Percentiles rank a stretch among this genome's conserved stretches.
These are phyloP conservation scores for Liriodendron chinense DNA, from an alignment of 164 flowering plant genomes.

Conservation along the genomic window DNA sequence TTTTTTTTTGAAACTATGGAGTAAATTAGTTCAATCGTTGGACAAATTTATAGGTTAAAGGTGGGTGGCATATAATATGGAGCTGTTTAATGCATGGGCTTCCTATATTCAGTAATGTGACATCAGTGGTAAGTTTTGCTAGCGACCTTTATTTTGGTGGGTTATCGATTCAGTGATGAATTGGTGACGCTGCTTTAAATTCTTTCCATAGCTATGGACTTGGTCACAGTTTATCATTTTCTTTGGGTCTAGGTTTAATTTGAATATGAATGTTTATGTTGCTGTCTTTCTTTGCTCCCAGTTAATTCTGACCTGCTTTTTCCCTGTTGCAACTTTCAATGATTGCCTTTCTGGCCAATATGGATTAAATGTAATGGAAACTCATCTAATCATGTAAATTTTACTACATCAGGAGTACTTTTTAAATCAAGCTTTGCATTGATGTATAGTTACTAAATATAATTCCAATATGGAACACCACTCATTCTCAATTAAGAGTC, in stretches of 20 bases:
- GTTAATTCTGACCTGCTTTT: background rate
- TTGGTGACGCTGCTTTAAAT: background rate
- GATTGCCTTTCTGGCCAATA: background rate
- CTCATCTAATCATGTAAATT: too few relatives aligned
- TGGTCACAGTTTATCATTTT: background rate
- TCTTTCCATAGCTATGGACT: too few relatives aligned
- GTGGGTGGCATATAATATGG: constrained; percentile 82
- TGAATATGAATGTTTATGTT: background rate
- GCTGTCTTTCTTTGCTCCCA: background rate
- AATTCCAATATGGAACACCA: too few relatives aligned
- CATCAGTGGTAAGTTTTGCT: constrained; percentile 62
- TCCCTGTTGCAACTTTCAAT: background rate
- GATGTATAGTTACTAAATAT: too few relatives aligned
- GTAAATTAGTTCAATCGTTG: constrained; percentile 10
- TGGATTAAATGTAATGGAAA: too few relatives aligned
- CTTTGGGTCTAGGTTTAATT: background rate
- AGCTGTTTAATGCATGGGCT: constrained; percentile 65
- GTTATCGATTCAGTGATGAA: background rate
- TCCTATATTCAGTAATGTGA: constrained; percentile 65
- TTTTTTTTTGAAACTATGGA: background rate
- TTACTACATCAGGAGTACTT: too few relatives aligned
- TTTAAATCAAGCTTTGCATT: too few relatives aligned
- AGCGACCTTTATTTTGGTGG: background rate
- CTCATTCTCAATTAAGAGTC: too few relatives aligned
- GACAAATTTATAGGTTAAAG: constrained; percentile 43